Base-by-base conservation (phyloP, 2,329 filamentous ascomycete genomes). In the Cytospora mali region DNA sequence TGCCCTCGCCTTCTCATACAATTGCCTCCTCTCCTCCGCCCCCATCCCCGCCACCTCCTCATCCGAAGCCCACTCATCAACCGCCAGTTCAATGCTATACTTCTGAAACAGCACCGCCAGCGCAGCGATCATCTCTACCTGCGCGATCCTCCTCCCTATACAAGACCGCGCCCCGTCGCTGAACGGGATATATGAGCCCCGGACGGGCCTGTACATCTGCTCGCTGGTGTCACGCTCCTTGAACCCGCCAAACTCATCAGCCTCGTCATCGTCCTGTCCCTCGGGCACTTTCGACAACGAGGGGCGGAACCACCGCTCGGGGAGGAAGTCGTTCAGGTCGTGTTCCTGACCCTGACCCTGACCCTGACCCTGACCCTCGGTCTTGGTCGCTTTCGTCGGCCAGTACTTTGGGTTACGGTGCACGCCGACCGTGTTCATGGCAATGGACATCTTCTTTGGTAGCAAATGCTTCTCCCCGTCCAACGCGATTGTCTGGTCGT, bases 391-490 rank as follows among this genome's bases (percentile, higher is more conserved):
- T 64, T 74, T 72, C 61, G 80, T 71, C 14, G 89, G 89, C 91
- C 91, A 94, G 73, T 88, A 88, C 55, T 83, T 85, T 13, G 90
- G 89, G 73, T 92, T 90, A 42, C 85, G 82, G 58, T 92, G 89
- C 2, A 80, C 79, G 6, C 80, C 81, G 6, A 85, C 76, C 0
- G 81, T 81, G 58, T 78, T 77, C 25, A 94, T 73, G 4, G 79
- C 81, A 65, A 93, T 77, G 58, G 80, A 75, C 14, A 81, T 78
- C 25, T 78, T 80, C 10, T 75, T 80, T 0, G 90, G 89, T 16
- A 92, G 73, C 1, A 81, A 77, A 69, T 85, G 79, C 51, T 81
- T 79, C 65, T 80, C 77, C 2, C 88, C 89, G 58, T 85, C 79
- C 50, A 91, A 72, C 2, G 74, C 80, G 49, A 94, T 71, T 23